Base-by-base conservation (phyloP, 2,329 filamentous ascomycete species). In the Hypoxylon sp. region DNA sequence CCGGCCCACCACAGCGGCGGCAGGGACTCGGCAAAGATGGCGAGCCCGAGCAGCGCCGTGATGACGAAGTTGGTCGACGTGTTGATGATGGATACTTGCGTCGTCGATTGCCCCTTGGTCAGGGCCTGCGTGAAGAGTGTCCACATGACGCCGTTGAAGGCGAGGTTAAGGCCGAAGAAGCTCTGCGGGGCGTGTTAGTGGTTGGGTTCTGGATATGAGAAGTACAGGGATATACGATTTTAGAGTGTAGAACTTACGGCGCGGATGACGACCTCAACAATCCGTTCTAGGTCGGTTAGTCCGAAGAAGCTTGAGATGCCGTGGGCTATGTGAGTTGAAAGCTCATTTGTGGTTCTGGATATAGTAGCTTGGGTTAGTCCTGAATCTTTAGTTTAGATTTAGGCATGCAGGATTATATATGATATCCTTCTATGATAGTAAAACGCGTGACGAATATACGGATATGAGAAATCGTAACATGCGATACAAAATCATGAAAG, bases 61-160 rank as follows among this genome's bases (percentile, higher is more conserved):
- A 93, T 78, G 78, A 94, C 84, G 76, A 94, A 94, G 79, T 94
- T 94, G 59, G 90, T 84, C 13, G 90, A 92, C 2, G 91, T 94
- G 77, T 94, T 94, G 76, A 94, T 87, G 74, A 94, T 90, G 69
- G 87, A 90, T 50, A 94, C 91, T 73, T 92, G 90, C 0, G 91
- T 92, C 7, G 91, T 93, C 1, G 90, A 93, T 60, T 86, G 85
- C 13, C 91, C 90, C 17, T 86, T 84, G 0, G 91, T 87, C n/a
- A 94, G 85, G 54, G 91, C 91, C 51, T 87, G 85, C 6, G 91
- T 94, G 79, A 94, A 94, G 49, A 94, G 84, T 0, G 89, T 88
- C 91, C 91, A 94, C 91, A 94, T 94, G 13, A 92, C 81, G 54
- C 86, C 90, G 72, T 93, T 93, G 77, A 93, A 93, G 53, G 85